These are phyloP conservation scores for Rhazya stricta DNA, from an alignment of 257 asterid species.

Conservation along the genomic window DNA sequence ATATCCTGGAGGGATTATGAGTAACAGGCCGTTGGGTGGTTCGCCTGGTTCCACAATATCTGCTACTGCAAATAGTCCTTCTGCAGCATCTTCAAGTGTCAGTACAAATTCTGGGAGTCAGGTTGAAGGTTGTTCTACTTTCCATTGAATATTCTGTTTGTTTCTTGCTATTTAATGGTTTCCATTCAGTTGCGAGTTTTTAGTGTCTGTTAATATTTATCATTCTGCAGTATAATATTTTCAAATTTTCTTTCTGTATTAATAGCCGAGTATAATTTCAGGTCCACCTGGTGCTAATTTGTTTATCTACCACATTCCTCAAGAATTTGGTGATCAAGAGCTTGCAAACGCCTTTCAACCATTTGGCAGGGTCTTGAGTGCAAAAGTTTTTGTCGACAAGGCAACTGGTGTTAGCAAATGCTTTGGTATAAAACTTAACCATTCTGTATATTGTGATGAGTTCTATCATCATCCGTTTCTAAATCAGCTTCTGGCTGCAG, in stretches of 20 bases:
- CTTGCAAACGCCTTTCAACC: conserved; percentile 76
- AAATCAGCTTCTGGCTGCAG: conserved; percentile 37
- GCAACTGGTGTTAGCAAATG: conserved; percentile 90
- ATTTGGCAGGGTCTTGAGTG: conserved; percentile 85
- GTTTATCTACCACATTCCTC: conserved; percentile 94
- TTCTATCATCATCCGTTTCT: conserved; percentile 6
- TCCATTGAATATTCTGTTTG: conserved; percentile 16
- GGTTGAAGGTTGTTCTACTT: conserved; percentile 59
- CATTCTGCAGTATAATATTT: background rate
- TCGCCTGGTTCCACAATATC: conserved; percentile 59
- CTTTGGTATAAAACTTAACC: conserved; percentile 51
- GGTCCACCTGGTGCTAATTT: conserved; percentile 97
- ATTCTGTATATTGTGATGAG: conserved; percentile 5
- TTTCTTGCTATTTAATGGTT: background rate
- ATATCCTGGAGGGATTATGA: conserved; percentile 57
- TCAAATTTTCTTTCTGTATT: background rate
- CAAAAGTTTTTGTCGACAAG: conserved; percentile 88
- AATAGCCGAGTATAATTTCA: conserved; percentile 23
- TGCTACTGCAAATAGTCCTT: conserved; percentile 45
- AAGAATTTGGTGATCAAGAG: conserved; percentile 83
- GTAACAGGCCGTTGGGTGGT: conserved; percentile 41
- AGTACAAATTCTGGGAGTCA: conserved; percentile 64
- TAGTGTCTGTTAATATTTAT: background rate
- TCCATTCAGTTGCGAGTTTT: background rate
- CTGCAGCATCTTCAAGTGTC: conserved; percentile 94